Evolutionary conservation across 805 yeast genomes (phyloP), one percentile per base, ranked within the genome.

Genomic region (Lipomyces kockii): DNA sequence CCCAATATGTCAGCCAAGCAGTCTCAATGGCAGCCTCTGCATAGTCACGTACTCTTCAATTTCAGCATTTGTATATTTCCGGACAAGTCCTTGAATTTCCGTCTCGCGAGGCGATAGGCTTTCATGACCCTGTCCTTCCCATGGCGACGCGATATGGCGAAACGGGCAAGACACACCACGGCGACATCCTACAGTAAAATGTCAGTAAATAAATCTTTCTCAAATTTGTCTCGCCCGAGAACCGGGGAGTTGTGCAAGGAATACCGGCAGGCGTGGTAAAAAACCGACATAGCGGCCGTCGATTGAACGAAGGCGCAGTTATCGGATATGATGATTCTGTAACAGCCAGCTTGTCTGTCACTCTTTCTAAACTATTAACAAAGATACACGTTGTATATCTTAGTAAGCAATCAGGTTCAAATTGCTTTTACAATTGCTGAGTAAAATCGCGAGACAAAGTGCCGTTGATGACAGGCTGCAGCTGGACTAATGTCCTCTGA

Each of bases 121-220:
- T 25, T 22, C 6, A 25, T 8, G 53, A 14, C 20, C 27, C 32
- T 25, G n/a, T 52, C 34, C 34, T 3, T 3, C 3, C 17, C 14
- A 20, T 52, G 32, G 34, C 29, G 27, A 60, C 11, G 20, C 22
- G 3, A 46, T 56, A 32, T 66, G 69, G 29, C 46, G 43, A 29
- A 59, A 63, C 35, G 69, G 61, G 35, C 69, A 66, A 9, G 56
- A 35, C 3, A 17, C 53, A 14, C 69, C 66, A 27, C 61, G 55
- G 9, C 62, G 61, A 39, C 69, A 67, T 14, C 68, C 71, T 67
- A 60, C 2, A 12, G 71, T 69, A n/a, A 77, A 80, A 61, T 9
- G n/a, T 43, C 20, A 12, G 71, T 70, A n/a, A 78, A 80, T 62
- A 22, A 9, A 27, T 12, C 14, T 37, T 37, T 37, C 39, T 37